Base-by-base conservation (phyloP, 1,139 yeast genomes). In the Saccharomyces hybrid region DNA sequence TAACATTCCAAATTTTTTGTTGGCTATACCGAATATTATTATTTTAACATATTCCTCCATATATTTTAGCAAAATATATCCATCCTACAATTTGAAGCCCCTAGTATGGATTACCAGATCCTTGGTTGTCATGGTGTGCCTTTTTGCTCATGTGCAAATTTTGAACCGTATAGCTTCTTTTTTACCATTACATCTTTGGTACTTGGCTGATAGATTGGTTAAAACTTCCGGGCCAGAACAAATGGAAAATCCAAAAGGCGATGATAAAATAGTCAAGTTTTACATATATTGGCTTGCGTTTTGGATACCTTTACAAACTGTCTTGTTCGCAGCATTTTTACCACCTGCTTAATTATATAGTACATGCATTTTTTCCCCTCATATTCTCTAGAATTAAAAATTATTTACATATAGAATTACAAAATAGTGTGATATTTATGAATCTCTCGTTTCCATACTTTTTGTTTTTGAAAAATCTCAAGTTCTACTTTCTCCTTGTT, bases 101-200 rank as follows among this genome's bases (percentile, higher is more conserved):
- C 58, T 75, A 26, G 57, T 79, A 14, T 60, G 75, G 16, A 70
- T 81, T 2, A 71, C 80, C 23, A 52, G 63, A 0, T 62, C 78
- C 0, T 73, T 84, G 56, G 57, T 84, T 3, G 50, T 80, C 4
- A 73, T 85, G 3, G 82, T 85, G 4, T 52, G 83, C 2, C 72
- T 82, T 51, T 75, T 84, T 60, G 86, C 95, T 81, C 93, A 93
- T 67, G 87, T 86, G 44, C 99, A 93, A 70, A 89, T 91, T 48
- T 75, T 91, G 55, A 88, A 88, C 50, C 76, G 99, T 52, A 79
- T 91, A 4, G 80, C 85, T 7, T 79, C 95, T 7, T 88, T 89
- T 63, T 69, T 87, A 49, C 97, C 97, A 0, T 67, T 87, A 6
- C 78, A 82, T 53, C 79, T 82, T 63, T 88, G 96, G 96, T 86